phyloP scores from a whole-genome alignment of 306 rosid species.

The Dryas octopetala region DNA sequence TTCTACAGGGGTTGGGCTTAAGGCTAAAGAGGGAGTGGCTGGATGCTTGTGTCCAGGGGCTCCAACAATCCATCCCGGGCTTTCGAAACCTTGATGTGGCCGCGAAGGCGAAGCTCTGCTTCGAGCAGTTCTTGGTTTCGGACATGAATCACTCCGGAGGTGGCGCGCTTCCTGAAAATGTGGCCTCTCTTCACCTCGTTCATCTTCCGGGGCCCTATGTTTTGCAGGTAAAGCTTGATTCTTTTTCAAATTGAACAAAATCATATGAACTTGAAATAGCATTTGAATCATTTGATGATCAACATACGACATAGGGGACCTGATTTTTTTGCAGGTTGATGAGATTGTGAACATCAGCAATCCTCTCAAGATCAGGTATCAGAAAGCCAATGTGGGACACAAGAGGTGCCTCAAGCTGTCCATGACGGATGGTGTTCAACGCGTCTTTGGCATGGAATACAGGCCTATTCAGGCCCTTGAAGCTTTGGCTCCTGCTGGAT shows the following conservation, averaged over 20 bases:
- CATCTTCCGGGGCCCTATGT: constrained; percentile 81
- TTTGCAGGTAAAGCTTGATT: constrained; percentile 54
- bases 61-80: constrained; percentile 40
- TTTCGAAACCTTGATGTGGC: constrained; percentile 47
- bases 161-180: constrained; percentile 68
- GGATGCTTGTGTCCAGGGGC: constrained; percentile 44
- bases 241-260: not conserved
- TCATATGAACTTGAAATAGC: not conserved
- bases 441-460: constrained; percentile 86
- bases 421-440: constrained; percentile 85
- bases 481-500: constrained; percentile 75
- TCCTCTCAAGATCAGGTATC: constrained; percentile 67
- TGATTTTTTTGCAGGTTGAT: constrained; percentile 58
- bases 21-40: constrained; percentile 62
- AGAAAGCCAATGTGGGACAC: constrained; percentile 55
- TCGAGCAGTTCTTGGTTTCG: constrained; percentile 64
- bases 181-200: constrained; percentile 64
- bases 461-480: constrained; percentile 79
- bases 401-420: constrained; percentile 89
- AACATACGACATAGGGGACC: not conserved
- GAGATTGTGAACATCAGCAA: constrained; percentile 70
- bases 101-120: constrained; percentile 63
- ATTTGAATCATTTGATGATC: not conserved
- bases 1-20: constrained; percentile 57
- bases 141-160: constrained; percentile 67